phyloP scores from a whole-genome alignment of 2,329 filamentous ascomycete genomes.

The Colletotrichum kahawae region DNA sequence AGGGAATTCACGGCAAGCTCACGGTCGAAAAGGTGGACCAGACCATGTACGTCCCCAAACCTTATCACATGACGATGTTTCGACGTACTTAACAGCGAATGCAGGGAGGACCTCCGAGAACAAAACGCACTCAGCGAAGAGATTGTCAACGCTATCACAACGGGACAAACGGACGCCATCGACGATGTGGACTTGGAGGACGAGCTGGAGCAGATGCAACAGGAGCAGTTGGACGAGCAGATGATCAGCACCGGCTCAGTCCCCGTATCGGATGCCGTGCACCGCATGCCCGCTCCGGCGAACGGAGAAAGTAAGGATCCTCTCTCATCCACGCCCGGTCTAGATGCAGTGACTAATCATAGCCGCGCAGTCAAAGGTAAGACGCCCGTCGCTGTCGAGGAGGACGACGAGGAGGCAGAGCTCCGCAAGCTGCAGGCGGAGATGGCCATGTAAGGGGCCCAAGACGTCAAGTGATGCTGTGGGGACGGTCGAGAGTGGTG shows the following conservation, averaged over 20 bases:
- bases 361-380: constrained; percentile 53
- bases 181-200: constrained; percentile 88
- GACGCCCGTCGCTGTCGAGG: constrained; percentile 54
- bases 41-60: constrained; percentile 74
- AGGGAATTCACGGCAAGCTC: constrained; percentile 87
- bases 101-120: constrained; percentile 87
- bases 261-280: constrained; percentile 79
- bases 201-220: constrained; percentile 85
- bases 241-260: constrained; percentile 90
- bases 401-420: constrained; percentile 97
- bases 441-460: constrained; percentile 81
- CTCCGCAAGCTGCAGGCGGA: constrained; percentile 91
- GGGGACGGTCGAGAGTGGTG: constrained; percentile 3
- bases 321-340: not conserved
- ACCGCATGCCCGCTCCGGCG: constrained; percentile 76
- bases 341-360: not conserved
- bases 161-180: constrained; percentile 68
- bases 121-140: constrained; percentile 94
- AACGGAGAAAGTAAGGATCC: constrained; percentile 74
- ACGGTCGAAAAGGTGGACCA: constrained; percentile 94
- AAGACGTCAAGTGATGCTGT: not conserved
- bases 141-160: constrained; percentile 85
- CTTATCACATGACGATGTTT: not conserved
- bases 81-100: constrained; percentile 2
- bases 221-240: constrained; percentile 90